A percentile compares a stretch with the other conserved stretches of the same genome.
Evolutionary conservation across 139 green algal genomes (phyloP).

Genomic region (Chlorella vulgaris): DNA sequence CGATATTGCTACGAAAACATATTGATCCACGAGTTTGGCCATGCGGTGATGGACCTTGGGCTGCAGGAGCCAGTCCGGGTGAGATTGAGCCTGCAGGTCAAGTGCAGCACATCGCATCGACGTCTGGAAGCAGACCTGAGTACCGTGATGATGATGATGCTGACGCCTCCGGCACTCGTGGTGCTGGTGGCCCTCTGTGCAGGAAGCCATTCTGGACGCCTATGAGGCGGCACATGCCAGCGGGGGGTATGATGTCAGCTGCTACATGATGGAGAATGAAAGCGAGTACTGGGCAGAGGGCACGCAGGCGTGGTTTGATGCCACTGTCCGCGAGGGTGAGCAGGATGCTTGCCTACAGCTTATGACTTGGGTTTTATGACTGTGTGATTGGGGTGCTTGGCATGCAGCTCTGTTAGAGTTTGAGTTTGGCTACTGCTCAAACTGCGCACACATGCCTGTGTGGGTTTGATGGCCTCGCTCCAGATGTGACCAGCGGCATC

Average conservation of each 20-base stretch:
- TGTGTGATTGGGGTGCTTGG: too few species aligned
- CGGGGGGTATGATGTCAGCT: constrained; percentile 7
- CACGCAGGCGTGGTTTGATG: constrained; percentile 76
- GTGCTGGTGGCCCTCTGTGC: background rate
- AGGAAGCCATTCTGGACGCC: constrained; percentile 26
- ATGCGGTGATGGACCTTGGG: constrained; percentile 43
- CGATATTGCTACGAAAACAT: constrained; percentile 67
- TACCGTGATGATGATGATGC: too few species aligned
- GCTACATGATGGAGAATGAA: constrained; percentile 64
- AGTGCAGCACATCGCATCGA: too few species aligned
- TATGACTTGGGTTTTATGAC: background rate
- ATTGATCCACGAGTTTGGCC: constrained; percentile 74
- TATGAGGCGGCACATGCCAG: constrained; percentile 28
- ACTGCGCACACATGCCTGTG: too few species aligned
- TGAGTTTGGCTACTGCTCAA: too few species aligned
- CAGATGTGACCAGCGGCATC: constrained; percentile 76
- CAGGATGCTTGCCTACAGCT: too few species aligned
- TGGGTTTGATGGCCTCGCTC: background rate
- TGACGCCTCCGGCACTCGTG: background rate
- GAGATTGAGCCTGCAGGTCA: too few species aligned
- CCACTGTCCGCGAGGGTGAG: constrained; percentile 56
- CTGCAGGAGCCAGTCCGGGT: constrained; percentile 34
- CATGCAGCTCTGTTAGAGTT: too few species aligned
- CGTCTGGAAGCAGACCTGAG: too few species aligned
- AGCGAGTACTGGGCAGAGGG: constrained; percentile 85